phyloP scores from a whole-genome alignment of 495 filamentous ascomycete species.

The Glonium stellatum region DNA sequence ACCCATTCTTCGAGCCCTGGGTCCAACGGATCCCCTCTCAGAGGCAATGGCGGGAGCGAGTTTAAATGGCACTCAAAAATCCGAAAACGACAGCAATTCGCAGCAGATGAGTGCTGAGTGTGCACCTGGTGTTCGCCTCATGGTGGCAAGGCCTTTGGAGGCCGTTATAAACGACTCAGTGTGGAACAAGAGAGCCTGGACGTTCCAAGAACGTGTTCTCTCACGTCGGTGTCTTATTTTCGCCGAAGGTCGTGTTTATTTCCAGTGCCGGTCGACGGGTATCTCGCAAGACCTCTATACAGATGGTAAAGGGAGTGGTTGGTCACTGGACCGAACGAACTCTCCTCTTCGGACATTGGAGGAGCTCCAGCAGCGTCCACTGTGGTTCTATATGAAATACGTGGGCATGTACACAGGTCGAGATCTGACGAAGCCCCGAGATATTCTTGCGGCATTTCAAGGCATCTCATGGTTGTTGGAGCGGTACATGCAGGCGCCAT shows the following conservation, averaged over 20 bases:
- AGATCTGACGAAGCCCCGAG: slow-evolving; percentile 25
- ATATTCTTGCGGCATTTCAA: slow-evolving; percentile 34
- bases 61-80: too few species aligned
- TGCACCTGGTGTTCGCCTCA: slow-evolving; percentile 1
- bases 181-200: slow-evolving; percentile 20
- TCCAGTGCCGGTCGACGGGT: slow-evolving; percentile 19
- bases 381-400: too few species aligned
- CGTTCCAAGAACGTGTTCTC: slow-evolving; percentile 17
- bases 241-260: slow-evolving; percentile 18
- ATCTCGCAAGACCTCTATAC: slow-evolving; percentile 29
- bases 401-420: too few species aligned
- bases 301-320: slow-evolving; percentile 22
- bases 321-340: slow-evolving; percentile 27
- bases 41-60: too few species aligned
- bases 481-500: slow-evolving; percentile 13
- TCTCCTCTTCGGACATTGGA: slow-evolving; percentile 20
- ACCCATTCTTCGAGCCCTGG: too few species aligned
- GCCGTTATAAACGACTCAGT: slow-evolving; percentile 5
- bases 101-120: slow-evolving; percentile 7
- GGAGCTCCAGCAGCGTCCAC: too few species aligned
- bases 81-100: too few species aligned
- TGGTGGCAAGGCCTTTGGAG: slow-evolving; percentile 1
- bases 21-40: too few species aligned
- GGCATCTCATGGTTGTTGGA: slow-evolving; percentile 24
- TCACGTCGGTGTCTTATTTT: slow-evolving; percentile 15